Conservation (phyloP, 176 grass and related monocot genomes). For the Otatea glauca region DNA sequence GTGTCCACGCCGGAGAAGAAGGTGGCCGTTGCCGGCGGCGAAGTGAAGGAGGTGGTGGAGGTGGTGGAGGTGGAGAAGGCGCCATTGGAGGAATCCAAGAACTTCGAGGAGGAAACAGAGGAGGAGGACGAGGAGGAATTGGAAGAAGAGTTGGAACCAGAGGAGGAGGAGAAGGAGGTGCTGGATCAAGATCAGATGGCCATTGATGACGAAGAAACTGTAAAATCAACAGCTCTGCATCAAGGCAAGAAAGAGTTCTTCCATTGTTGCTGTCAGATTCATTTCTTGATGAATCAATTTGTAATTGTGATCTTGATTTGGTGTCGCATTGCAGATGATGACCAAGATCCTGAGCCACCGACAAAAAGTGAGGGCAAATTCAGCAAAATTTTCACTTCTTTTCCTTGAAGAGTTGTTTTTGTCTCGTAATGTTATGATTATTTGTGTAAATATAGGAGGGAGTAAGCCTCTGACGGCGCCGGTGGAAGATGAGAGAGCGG, state of each 20-base stretch:
- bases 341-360: constrained; percentile 50
- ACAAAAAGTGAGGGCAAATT: constrained; percentile 43
- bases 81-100: constrained; percentile 23
- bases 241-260: constrained; percentile 46
- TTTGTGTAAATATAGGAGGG: constrained; percentile 24
- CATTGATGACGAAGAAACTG: constrained; percentile 39
- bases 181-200: constrained; percentile 50
- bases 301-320: constrained; percentile 28
- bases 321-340: background rate
- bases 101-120: constrained; percentile 33
- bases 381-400: background rate
- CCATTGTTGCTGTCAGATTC: background rate
- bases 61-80: constrained; percentile 65
- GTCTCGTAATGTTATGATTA: background rate
- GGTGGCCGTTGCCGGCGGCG: constrained; percentile 26
- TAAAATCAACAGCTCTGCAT: background rate
- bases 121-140: constrained; percentile 44
- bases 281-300: constrained; percentile 32
- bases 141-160: constrained; percentile 45
- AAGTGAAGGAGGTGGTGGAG: constrained; percentile 65
- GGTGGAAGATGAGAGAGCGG: constrained; percentile 12
- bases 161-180: constrained; percentile 58
- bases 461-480: background rate
- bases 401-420: background rate
- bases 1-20: constrained; percentile 51